Percentiles rank a stretch among this genome's conserved stretches.
Evolutionary conservation across 2,329 filamentous ascomycete genomes (phyloP).

Genomic region (Colletotrichum endophyticum): DNA sequence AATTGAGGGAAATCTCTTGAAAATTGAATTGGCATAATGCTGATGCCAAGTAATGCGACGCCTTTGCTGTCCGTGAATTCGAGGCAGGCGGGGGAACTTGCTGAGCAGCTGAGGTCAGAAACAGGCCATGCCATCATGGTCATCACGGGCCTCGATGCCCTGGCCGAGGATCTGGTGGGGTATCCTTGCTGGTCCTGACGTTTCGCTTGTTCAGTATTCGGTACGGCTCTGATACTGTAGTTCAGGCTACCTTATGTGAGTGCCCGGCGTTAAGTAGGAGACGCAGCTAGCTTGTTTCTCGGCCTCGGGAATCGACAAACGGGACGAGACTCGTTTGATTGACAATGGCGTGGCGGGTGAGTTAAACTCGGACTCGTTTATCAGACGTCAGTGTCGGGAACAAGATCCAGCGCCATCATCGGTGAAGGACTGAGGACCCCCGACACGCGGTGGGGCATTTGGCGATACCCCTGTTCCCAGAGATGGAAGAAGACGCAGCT

Average conservation of each 20-base stretch:
- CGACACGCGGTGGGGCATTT: not conserved
- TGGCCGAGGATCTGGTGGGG: conserved; percentile 7
- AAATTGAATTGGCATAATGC: not conserved
- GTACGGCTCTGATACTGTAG: not conserved
- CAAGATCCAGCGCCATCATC: not conserved
- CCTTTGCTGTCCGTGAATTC: not conserved
- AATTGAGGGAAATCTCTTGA: not conserved
- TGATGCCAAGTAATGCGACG: not conserved
- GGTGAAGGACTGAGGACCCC: not conserved
- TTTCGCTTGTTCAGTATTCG: not conserved
- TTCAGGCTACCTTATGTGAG: not conserved
- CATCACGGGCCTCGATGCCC: not conserved
- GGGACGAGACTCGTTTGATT: not conserved
- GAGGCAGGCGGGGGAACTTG: not conserved
- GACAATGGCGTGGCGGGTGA: not conserved
- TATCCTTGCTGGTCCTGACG: not conserved
- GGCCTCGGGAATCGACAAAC: not conserved
- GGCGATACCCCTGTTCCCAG: not conserved
- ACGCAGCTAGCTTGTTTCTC: not conserved
- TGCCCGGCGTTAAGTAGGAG: not conserved
- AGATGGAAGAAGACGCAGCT: not conserved
- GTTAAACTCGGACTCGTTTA: not conserved
- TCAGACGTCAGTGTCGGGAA: not conserved
- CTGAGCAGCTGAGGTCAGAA: not conserved
- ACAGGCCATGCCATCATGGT: not conserved